phyloP scores from a whole-genome alignment of 1,139 yeast genomes.

The Magnusiomyces fungicola region DNA sequence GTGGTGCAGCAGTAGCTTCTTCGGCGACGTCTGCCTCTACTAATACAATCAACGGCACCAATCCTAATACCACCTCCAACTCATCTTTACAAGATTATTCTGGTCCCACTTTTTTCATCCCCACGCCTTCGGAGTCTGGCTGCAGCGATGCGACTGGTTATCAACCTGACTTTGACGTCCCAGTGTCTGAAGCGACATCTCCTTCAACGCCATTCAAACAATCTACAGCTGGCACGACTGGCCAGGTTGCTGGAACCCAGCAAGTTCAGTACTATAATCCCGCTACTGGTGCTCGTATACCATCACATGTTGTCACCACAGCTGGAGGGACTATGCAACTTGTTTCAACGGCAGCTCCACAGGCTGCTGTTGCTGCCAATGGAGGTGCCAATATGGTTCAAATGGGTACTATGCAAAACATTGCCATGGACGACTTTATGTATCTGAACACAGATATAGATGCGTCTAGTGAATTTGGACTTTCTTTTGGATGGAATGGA shows the following conservation, averaged over 20 bases:
- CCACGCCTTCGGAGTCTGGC: slow-evolving; percentile 29
- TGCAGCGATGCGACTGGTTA: slow-evolving; percentile 19
- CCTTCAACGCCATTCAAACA: slow-evolving; percentile 4
- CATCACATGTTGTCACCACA: background rate
- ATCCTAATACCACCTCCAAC: background rate
- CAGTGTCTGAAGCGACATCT: slow-evolving; percentile 3
- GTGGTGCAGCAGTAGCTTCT: background rate
- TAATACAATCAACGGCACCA: background rate
- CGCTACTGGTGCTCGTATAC: background rate
- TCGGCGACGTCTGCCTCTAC: background rate
- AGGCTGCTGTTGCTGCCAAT: background rate
- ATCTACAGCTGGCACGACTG: background rate
- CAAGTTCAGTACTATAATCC: background rate
- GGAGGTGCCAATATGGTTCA: background rate
- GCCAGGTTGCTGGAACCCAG: background rate
- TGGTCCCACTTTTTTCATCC: slow-evolving; percentile 19
- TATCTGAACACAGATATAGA: background rate
- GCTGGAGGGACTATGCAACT: background rate
- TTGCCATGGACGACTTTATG: background rate
- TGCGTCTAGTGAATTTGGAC: background rate
- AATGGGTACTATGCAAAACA: background rate
- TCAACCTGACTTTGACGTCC: slow-evolving; percentile 5
- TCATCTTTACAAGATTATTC: slow-evolving; percentile 3
- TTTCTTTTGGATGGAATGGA: background rate
- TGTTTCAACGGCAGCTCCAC: background rate